Evolutionary conservation across 106 monocot genomes (phyloP).

Genomic region (Dendrobium nobile): DNA sequence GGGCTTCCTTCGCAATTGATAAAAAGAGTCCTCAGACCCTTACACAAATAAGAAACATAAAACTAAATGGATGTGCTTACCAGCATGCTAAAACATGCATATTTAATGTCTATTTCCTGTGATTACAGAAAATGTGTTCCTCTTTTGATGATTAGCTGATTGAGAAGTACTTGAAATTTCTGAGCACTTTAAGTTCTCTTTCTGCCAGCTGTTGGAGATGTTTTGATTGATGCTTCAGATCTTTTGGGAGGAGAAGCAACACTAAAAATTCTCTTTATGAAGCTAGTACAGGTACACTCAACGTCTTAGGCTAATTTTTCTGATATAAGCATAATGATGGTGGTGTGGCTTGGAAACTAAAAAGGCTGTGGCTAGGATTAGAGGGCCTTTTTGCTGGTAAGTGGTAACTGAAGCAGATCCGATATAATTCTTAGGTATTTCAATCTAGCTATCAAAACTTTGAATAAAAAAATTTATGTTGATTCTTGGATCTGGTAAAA

Average conservation of each 20-base stretch:
- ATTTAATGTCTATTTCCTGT: not conserved
- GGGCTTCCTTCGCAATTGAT: not conserved
- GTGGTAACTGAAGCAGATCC: too few species aligned
- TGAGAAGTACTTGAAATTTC: not conserved
- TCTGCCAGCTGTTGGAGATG: constrained; percentile 70
- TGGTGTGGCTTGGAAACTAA: not conserved
- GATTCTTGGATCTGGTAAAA: too few species aligned
- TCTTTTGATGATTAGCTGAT: not conserved
- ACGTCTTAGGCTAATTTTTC: not conserved
- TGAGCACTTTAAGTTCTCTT: constrained; percentile 12
- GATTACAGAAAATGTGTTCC: not conserved
- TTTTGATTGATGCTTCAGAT: constrained; percentile 71
- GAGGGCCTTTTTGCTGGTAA: too few species aligned
- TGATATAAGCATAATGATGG: not conserved
- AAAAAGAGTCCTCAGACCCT: not conserved
- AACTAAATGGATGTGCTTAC: not conserved
- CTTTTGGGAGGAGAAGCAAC: constrained; percentile 80
- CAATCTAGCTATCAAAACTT: too few species aligned
- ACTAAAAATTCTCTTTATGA: constrained; percentile 73
- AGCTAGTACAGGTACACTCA: constrained; percentile 61
- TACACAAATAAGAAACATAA: not conserved
- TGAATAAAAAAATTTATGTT: too few species aligned
- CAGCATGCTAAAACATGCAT: not conserved
- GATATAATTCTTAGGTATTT: too few species aligned
- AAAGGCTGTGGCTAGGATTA: too few species aligned